Percentiles rank a stretch among this genome's conserved stretches.
phyloP scores from a whole-genome alignment of 192 early-diverging fungal genomes.

The Funneliformis mosseae region DNA sequence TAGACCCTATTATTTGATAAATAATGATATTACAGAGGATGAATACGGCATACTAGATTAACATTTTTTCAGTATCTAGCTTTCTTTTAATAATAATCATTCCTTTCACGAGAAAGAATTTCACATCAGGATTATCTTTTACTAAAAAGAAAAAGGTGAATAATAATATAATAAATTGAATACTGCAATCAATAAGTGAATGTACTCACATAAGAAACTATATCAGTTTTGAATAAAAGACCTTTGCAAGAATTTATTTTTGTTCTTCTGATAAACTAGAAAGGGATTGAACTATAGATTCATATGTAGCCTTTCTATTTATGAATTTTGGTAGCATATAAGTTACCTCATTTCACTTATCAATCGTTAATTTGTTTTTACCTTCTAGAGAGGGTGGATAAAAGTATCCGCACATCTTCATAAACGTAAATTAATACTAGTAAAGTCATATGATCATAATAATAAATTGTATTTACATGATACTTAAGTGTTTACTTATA shows the following conservation, averaged over 20 bases:
- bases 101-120: neutral
- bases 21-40: neutral
- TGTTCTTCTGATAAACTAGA: neutral
- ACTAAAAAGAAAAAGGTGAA: neutral
- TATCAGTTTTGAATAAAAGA: neutral
- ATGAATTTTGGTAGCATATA: neutral
- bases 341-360: neutral
- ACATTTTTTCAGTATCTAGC: neutral
- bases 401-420: too few relatives aligned
- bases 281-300: neutral
- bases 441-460: too few relatives aligned
- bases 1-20: neutral
- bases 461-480: too few relatives aligned
- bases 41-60: neutral
- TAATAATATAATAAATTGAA: constrained; percentile 1
- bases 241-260: neutral
- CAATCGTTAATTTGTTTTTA: neutral
- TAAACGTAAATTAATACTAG: too few relatives aligned
- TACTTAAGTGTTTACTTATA: too few relatives aligned
- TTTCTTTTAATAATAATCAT: neutral
- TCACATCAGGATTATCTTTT: constrained; percentile 7
- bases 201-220: neutral
- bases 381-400: too few relatives aligned
- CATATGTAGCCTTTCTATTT: neutral
- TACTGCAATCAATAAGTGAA: neutral